phyloP scores from a whole-genome alignment of 169 alveolate genomes.

The Sarcocystis neurona region DNA sequence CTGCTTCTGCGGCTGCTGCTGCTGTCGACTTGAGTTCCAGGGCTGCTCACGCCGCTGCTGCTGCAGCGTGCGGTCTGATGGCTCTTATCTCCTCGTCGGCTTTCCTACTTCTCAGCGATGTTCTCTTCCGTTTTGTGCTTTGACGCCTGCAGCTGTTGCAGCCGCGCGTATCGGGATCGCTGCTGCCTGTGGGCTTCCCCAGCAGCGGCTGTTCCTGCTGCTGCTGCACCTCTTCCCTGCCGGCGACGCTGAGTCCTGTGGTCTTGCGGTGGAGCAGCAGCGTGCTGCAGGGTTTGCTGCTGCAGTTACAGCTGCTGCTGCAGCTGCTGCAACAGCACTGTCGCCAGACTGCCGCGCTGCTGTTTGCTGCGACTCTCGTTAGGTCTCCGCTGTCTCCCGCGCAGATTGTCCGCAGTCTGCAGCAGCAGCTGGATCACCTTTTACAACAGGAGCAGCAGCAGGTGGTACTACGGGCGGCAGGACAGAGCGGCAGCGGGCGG shows the following conservation, averaged over 20 bases:
- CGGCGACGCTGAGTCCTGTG: neutral
- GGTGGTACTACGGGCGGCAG: neutral
- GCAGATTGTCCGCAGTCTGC: neutral
- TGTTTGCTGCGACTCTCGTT: neutral
- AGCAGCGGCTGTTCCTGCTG: neutral
- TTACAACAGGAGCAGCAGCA: too few species aligned
- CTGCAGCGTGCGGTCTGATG: too few species aligned
- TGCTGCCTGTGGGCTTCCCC: neutral
- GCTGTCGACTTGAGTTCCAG: too few species aligned
- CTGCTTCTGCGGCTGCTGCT: too few species aligned
- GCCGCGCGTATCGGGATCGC: conserved; percentile 18
- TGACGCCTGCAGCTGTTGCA: neutral
- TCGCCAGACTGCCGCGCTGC: neutral
- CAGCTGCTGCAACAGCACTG: neutral
- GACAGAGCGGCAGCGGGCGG: neutral
- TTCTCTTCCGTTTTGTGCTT: neutral
- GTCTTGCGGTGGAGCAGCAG: neutral
- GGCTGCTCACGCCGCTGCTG: too few species aligned
- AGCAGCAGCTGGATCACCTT: too few species aligned
- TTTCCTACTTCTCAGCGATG: neutral
- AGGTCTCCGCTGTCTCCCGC: conserved; percentile 21
- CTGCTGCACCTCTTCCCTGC: neutral
- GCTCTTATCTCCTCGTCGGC: neutral
- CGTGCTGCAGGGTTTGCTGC: neutral
- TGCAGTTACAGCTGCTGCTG: neutral